Evolutionary conservation across 768 basidiomycete species (phyloP).

Genomic region (Phallus indusiatus): DNA sequence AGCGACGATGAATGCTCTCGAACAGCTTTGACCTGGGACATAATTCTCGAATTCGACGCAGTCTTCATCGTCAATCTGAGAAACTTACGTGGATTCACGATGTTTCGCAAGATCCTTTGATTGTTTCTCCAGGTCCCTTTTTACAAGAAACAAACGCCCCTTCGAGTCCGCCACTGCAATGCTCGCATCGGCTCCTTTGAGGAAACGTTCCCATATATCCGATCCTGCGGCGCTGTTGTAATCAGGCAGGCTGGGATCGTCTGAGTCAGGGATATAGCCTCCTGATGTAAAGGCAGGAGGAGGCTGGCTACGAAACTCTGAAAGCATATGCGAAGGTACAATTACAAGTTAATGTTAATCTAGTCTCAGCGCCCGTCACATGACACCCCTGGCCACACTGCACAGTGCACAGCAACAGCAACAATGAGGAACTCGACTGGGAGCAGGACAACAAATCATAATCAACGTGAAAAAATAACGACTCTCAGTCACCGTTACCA

Average conservation of each 20-base stretch:
- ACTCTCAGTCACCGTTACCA: no score
- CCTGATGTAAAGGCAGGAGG: not conserved
- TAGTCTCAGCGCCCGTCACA: no score
- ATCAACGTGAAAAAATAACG: no score
- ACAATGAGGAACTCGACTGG: not conserved
- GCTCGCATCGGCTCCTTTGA: not conserved
- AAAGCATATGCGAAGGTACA: no score
- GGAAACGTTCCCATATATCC: not conserved
- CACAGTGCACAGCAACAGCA: not conserved
- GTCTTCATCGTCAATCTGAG: not conserved
- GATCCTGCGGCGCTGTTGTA: not conserved
- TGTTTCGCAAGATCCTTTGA: not conserved
- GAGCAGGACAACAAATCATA: not conserved
- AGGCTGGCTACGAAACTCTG: no score
- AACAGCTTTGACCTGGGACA: slow-evolving; percentile 1
- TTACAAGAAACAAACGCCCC: not conserved
- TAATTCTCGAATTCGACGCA: not conserved
- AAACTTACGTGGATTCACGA: not conserved
- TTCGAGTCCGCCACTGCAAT: not conserved
- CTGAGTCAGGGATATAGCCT: not conserved
- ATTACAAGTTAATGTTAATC: no score
- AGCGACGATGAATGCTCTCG: not conserved
- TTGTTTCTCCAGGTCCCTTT: not conserved
- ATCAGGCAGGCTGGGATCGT: not conserved
- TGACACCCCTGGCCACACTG: no score